These are phyloP conservation scores for Grigorovia transvaalensis DNA, from an alignment of 805 yeast genomes.

Conservation along the genomic window DNA sequence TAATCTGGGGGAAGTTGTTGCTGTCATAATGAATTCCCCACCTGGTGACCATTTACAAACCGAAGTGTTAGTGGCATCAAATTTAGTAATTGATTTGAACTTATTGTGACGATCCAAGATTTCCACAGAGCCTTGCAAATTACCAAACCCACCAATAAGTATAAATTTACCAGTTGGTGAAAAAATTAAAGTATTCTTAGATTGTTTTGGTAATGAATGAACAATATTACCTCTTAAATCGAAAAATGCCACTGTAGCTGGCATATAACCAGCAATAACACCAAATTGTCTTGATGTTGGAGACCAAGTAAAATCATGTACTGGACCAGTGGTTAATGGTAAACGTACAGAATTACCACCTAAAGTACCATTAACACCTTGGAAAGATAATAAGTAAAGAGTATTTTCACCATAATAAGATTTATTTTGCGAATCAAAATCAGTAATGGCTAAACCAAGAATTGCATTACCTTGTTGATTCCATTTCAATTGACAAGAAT, in stretches of 20 bases:
- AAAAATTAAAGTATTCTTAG: slow-evolving; percentile 81
- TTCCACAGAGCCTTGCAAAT: slow-evolving; percentile 92
- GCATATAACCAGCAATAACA: slow-evolving; percentile 96
- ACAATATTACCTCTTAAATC: slow-evolving; percentile 87
- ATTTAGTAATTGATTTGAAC: slow-evolving; percentile 65
- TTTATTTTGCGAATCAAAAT: slow-evolving; percentile 87
- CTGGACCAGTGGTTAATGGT: slow-evolving; percentile 83
- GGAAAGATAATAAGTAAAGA: slow-evolving; percentile 54
- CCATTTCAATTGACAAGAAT: slow-evolving; percentile 87
- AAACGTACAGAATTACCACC: slow-evolving; percentile 88
- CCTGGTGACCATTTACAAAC: slow-evolving; percentile 98
- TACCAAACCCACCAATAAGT: slow-evolving; percentile 95
- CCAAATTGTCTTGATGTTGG: slow-evolving; percentile 95
- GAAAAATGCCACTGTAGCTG: slow-evolving; percentile 87
- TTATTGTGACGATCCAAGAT: slow-evolving; percentile 85
- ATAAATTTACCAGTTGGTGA: slow-evolving; percentile 92
- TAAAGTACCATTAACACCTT: slow-evolving; percentile 56
- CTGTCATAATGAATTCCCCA: slow-evolving; percentile 85
- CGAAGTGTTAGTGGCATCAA: slow-evolving; percentile 91
- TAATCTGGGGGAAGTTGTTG: slow-evolving; percentile 93
- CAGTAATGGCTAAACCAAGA: slow-evolving; percentile 88
- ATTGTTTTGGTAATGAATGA: slow-evolving; percentile 72
- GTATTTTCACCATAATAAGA: slow-evolving; percentile 96
- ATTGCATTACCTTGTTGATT: slow-evolving; percentile 89
- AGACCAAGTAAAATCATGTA: slow-evolving; percentile 96